A percentile compares a stretch with the other conserved stretches of the same genome.
phyloP scores from a whole-genome alignment of 179 eudicot genomes.

The Monotropa hypopitys region DNA sequence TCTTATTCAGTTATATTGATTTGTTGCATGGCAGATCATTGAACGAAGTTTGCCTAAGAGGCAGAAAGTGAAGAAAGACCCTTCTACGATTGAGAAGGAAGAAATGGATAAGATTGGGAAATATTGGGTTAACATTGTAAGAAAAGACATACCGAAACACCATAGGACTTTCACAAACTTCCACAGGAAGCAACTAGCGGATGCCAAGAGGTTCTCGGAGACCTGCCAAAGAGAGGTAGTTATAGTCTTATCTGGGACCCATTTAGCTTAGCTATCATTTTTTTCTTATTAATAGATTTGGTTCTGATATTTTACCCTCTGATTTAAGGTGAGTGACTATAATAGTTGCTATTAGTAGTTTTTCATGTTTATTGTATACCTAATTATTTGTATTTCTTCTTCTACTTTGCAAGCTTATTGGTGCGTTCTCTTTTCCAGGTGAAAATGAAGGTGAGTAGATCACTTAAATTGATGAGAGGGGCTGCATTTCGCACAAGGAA shows the following conservation, averaged over 20 bases:
- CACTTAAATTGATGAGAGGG: slow-evolving; percentile 71
- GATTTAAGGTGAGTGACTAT: background rate
- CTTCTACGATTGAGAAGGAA: slow-evolving; percentile 71
- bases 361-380: background rate
- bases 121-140: slow-evolving; percentile 70
- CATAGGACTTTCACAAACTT: slow-evolving; percentile 50
- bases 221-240: slow-evolving; percentile 88
- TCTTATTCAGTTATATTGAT: slow-evolving; percentile 10
- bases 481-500: slow-evolving; percentile 73
- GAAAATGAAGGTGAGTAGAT: slow-evolving; percentile 82
- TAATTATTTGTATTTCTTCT: background rate
- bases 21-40: slow-evolving; percentile 55
- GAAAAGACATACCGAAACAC: slow-evolving; percentile 74
- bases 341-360: background rate
- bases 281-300: background rate
- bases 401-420: slow-evolving; percentile 4
- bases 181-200: slow-evolving; percentile 59
- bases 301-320: background rate
- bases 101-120: slow-evolving; percentile 71
- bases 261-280: background rate
- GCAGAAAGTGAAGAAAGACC: slow-evolving; percentile 55
- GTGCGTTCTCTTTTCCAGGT: slow-evolving; percentile 39
- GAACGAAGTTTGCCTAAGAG: slow-evolving; percentile 79
- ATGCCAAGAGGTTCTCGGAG: slow-evolving; percentile 84
- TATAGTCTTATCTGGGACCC: background rate